Evolutionary conservation across 768 basidiomycete species (phyloP).

Genomic region (Tephrocybe sp.): DNA sequence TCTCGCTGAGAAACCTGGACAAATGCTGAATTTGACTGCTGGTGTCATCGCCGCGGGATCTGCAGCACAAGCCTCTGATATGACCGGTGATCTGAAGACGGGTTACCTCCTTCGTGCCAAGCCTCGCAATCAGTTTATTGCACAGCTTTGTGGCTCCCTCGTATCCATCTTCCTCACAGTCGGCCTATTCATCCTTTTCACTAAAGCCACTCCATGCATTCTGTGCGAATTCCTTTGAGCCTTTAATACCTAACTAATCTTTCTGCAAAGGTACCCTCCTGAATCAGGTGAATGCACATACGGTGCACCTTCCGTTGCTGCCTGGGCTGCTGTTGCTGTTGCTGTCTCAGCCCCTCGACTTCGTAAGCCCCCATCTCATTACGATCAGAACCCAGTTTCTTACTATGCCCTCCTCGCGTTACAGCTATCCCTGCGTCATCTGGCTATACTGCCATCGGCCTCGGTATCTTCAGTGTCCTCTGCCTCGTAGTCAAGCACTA

Average conservation of each 20-base stretch:
- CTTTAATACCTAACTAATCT: background rate
- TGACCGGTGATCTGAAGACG: conserved; percentile 72
- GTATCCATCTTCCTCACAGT: conserved; percentile 60
- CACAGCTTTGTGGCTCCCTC: conserved; percentile 56
- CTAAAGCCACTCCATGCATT: conserved; percentile 63
- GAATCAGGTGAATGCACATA: conserved; percentile 43
- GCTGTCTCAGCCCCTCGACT: conserved; percentile 49
- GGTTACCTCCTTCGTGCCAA: conserved; percentile 66
- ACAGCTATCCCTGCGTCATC: conserved; percentile 52
- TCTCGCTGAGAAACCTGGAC: conserved; percentile 33
- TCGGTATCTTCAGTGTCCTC: conserved; percentile 44
- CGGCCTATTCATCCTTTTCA: conserved; percentile 63
- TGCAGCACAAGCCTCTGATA: conserved; percentile 59
- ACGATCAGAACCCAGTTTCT: background rate
- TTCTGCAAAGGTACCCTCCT: conserved; percentile 24
- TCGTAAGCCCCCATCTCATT: conserved; percentile 28
- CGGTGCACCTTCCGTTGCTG: conserved; percentile 53
- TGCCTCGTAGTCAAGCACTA: conserved; percentile 47
- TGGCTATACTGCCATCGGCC: conserved; percentile 57
- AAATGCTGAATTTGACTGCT: conserved; percentile 49
- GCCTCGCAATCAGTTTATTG: conserved; percentile 62
- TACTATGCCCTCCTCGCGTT: background rate
- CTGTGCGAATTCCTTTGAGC: conserved; percentile 29
- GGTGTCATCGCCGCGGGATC: conserved; percentile 56
- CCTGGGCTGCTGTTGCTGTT: conserved; percentile 57